Conservation (phyloP, 305 asterid species). For the Fraxinus albicans region DNA sequence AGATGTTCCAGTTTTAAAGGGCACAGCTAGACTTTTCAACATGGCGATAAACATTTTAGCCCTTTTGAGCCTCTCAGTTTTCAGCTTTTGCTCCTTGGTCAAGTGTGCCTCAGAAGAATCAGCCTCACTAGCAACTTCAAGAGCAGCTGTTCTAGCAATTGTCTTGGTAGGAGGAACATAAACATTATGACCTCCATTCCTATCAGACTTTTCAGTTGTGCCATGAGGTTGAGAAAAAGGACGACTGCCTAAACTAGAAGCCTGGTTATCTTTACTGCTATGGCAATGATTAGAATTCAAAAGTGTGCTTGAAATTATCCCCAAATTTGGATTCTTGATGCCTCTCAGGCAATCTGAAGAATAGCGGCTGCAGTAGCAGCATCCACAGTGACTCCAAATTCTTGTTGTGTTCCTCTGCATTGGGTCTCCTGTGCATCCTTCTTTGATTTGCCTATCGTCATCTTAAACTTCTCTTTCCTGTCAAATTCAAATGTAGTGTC, state of each 20-base stretch:
- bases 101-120: constrained; percentile 46
- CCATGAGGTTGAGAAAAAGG: constrained; percentile 4
- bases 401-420: constrained; percentile 39
- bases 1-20: constrained; percentile 39
- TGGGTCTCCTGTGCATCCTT: constrained; percentile 59
- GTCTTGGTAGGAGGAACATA: constrained; percentile 8
- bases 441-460: constrained; percentile 76
- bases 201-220: constrained; percentile 21
- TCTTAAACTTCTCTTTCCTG: constrained; percentile 83
- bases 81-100: constrained; percentile 70
- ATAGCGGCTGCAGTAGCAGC: constrained; percentile 81
- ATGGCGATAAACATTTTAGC: constrained; percentile 82
- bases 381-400: constrained; percentile 54
- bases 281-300: constrained; percentile 26
- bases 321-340: constrained; percentile 48
- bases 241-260: constrained; percentile 18
- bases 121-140: constrained; percentile 32
- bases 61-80: constrained; percentile 82
- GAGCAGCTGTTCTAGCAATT: constrained; percentile 24
- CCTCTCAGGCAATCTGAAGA: constrained; percentile 89
- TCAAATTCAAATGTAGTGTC: constrained; percentile 63
- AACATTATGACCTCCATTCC: constrained; percentile 19
- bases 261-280: constrained; percentile 32
- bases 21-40: constrained; percentile 62
- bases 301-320: constrained; percentile 32